Conservation (phyloP, 2,329 filamentous ascomycete species). For the Penicillium psychrosexuale region DNA sequence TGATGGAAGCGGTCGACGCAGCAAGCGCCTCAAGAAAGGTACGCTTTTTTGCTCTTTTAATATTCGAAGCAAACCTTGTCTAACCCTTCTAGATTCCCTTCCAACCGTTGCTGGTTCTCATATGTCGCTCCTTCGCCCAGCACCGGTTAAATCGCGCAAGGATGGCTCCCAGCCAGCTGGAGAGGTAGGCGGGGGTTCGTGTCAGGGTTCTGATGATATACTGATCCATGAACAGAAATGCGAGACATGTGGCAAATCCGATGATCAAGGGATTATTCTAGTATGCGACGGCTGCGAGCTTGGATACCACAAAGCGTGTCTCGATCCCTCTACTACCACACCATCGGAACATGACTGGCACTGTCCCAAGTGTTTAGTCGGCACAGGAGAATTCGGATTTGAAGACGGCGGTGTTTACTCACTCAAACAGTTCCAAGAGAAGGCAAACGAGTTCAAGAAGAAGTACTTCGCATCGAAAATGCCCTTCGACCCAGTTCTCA, state of each 20-base stretch:
- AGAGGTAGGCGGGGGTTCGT: slow-evolving; percentile 47
- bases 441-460: slow-evolving; percentile 91
- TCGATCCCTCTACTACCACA: slow-evolving; percentile 77
- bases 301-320: slow-evolving; percentile 80
- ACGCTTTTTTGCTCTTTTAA: slow-evolving; percentile 25
- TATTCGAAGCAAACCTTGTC: neutral
- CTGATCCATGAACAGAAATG: slow-evolving; percentile 61
- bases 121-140: slow-evolving; percentile 89
- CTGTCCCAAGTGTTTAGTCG: slow-evolving; percentile 89
- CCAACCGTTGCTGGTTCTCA: slow-evolving; percentile 90
- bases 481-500: slow-evolving; percentile 79
- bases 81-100: slow-evolving; percentile 43
- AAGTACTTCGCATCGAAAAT: slow-evolving; percentile 88
- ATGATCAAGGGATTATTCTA: slow-evolving; percentile 68
- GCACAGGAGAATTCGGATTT: slow-evolving; percentile 94
- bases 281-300: slow-evolving; percentile 90
- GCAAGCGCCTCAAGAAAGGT: slow-evolving; percentile 91
- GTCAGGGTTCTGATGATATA: slow-evolving; percentile 13
- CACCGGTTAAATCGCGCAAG: slow-evolving; percentile 58
- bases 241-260: slow-evolving; percentile 77
- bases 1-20: slow-evolving; percentile 68
- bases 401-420: slow-evolving; percentile 97
- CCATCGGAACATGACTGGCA: slow-evolving; percentile 90
- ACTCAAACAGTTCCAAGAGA: slow-evolving; percentile 91
- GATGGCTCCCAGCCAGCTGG: slow-evolving; percentile 57